Evolutionary conservation across 805 yeast species (phyloP).

Genomic region (Komagataella pastoris): DNA sequence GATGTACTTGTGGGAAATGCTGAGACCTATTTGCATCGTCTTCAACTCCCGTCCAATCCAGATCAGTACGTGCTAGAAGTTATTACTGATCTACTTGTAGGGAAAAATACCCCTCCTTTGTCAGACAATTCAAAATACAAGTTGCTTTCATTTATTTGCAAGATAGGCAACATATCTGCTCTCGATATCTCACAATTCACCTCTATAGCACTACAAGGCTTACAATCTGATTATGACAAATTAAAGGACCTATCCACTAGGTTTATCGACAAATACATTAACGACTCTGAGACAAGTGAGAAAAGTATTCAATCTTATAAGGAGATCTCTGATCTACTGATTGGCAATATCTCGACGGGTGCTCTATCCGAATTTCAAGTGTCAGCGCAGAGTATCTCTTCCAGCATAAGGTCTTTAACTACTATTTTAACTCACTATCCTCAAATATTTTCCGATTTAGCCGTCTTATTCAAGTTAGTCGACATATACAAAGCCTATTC

Average conservation of each 20-base stretch:
- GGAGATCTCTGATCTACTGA: not conserved
- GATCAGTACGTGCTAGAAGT: constrained; percentile 26
- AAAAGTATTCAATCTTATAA: not conserved
- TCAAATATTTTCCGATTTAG: not conserved
- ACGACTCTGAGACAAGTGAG: constrained; percentile 24
- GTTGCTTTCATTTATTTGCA: constrained; percentile 33
- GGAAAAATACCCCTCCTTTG: constrained; percentile 19
- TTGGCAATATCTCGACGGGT: not conserved
- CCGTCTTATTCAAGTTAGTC: not conserved
- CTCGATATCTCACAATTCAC: constrained; percentile 30
- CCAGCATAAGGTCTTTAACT: not conserved
- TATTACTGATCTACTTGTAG: constrained; percentile 38
- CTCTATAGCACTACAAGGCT: constrained; percentile 29
- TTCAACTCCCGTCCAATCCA: constrained; percentile 39
- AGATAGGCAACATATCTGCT: constrained; percentile 13
- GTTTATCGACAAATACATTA: constrained; percentile 26
- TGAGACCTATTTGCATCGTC: constrained; percentile 33
- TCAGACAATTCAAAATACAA: constrained; percentile 28
- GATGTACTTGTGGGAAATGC: constrained; percentile 45
- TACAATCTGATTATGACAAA: constrained; percentile 37
- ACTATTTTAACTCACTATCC: not conserved
- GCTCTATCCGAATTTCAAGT: not conserved
- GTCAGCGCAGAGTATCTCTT: not conserved
- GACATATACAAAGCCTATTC: not conserved
- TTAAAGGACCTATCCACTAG: constrained; percentile 10